Percentiles rank a stretch among this genome's conserved stretches.
phyloP scores from a whole-genome alignment of 352 stramenopile species.

The Globisporangium recalcitrans region DNA sequence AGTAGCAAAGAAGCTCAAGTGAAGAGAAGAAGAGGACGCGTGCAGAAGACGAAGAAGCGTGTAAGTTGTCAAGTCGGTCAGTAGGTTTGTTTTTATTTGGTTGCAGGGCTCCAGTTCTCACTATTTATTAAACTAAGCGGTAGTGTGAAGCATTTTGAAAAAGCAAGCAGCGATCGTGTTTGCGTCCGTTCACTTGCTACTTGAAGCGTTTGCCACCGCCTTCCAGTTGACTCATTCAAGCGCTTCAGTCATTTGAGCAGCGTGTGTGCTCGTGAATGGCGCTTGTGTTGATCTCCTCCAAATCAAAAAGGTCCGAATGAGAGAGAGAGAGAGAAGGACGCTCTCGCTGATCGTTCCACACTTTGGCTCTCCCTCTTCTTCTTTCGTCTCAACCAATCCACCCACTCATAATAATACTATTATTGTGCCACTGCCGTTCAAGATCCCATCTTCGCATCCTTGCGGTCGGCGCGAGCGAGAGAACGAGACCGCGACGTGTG shows the following conservation, averaged over 20 bases:
- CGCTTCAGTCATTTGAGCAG: not conserved
- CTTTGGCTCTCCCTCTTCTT: not conserved
- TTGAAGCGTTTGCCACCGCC: not conserved
- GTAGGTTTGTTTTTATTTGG: constrained; percentile 6
- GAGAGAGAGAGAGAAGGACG: no score
- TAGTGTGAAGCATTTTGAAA: not conserved
- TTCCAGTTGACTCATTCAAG: not conserved
- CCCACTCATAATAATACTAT: no score
- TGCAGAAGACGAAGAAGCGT: not conserved
- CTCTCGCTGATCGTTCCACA: constrained; percentile 1
- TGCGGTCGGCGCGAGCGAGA: not conserved
- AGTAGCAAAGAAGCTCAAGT: constrained; percentile 9
- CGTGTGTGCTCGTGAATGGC: not conserved
- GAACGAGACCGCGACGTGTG: not conserved
- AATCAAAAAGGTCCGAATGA: not conserved
- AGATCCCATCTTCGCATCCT: not conserved
- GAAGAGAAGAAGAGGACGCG: not conserved
- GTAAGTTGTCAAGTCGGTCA: constrained; percentile 13
- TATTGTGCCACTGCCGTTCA: no score
- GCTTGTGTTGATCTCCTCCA: not conserved
- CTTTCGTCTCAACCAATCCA: not conserved
- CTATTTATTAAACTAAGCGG: not conserved
- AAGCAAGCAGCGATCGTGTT: not conserved
- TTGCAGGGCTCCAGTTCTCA: not conserved
- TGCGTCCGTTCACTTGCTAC: not conserved